A percentile compares a stretch with the other conserved stretches of the same genome.
These are phyloP conservation scores for Acorus calamus DNA, from an alignment of 106 monocot species.

Conservation along the genomic window DNA sequence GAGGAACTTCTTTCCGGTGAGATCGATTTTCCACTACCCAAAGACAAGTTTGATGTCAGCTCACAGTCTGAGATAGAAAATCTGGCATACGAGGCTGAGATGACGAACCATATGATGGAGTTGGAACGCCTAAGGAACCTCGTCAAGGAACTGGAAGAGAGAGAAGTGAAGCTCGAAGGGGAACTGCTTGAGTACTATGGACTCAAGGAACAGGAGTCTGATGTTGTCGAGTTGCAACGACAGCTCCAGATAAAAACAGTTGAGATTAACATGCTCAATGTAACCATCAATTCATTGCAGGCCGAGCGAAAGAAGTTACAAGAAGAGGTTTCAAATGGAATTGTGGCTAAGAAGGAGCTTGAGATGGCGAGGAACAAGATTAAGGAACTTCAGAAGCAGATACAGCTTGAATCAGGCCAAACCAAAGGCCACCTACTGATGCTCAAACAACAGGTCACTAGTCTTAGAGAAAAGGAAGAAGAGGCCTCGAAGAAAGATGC, in stretches of 20 bases:
- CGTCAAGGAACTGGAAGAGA: conserved; percentile 71
- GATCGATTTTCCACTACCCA: conserved; percentile 48
- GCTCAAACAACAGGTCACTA: conserved; percentile 75
- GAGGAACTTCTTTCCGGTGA: conserved; percentile 70
- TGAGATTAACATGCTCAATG: conserved; percentile 79
- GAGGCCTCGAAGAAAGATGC: conserved; percentile 55
- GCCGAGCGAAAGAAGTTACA: conserved; percentile 83
- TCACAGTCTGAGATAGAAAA: conserved; percentile 5
- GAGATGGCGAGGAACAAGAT: conserved; percentile 64
- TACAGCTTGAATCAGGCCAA: conserved; percentile 67
- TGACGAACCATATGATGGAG: conserved; percentile 53
- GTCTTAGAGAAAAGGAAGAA: conserved; percentile 58
- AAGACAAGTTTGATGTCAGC: conserved; percentile 38
- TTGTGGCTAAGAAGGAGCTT: conserved; percentile 47
- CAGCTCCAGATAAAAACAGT: conserved; percentile 71
- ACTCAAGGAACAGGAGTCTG: conserved; percentile 79
- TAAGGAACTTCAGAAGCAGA: conserved; percentile 76
- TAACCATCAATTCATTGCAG: conserved; percentile 59
- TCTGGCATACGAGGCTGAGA: conserved; percentile 36
- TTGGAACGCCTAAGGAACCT: conserved; percentile 45
- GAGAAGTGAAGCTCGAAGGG: conserved; percentile 88
- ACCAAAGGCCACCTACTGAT: conserved; percentile 71
- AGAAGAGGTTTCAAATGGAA: conserved; percentile 38
- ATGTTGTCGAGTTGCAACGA: conserved; percentile 59
- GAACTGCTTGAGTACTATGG: conserved; percentile 94